Evolutionary conservation across 2,329 filamentous ascomycete species (phyloP).

Genomic region (Hymenoscyphus fraxineus): DNA sequence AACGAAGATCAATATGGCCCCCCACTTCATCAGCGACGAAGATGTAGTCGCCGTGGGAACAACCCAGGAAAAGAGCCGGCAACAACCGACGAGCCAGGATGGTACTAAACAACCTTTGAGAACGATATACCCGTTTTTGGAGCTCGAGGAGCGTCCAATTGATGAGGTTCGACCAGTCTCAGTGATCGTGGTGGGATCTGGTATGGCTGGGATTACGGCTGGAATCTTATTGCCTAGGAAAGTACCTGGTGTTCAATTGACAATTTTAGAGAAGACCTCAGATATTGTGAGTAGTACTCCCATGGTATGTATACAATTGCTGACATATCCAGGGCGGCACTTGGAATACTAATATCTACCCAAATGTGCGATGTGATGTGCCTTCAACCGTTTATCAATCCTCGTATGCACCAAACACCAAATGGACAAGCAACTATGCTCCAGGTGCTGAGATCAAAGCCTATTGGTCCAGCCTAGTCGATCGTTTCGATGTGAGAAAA

Average conservation of each 20-base stretch:
- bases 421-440: slow-evolving; percentile 67
- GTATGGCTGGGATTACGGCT: slow-evolving; percentile 59
- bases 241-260: slow-evolving; percentile 50
- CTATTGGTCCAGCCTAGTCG: slow-evolving; percentile 62
- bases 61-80: background rate
- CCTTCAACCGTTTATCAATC: slow-evolving; percentile 58
- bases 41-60: background rate
- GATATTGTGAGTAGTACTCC: slow-evolving; percentile 11
- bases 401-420: slow-evolving; percentile 62
- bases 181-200: slow-evolving; percentile 54
- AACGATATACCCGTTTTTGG: background rate
- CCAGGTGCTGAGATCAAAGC: slow-evolving; percentile 62
- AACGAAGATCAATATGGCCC: background rate
- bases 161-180: slow-evolving; percentile 4
- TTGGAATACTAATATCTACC: slow-evolving; percentile 46
- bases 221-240: slow-evolving; percentile 65
- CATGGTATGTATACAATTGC: background rate
- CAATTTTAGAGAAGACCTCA: slow-evolving; percentile 50
- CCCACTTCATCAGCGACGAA: background rate
- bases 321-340: slow-evolving; percentile 36
- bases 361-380: slow-evolving; percentile 21
- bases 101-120: background rate
- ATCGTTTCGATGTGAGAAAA: slow-evolving; percentile 61
- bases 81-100: background rate
- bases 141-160: slow-evolving; percentile 38